Conservation (phyloP, 176 grass and related monocot species). For the Rhipidocladum racemiflorum region DNA sequence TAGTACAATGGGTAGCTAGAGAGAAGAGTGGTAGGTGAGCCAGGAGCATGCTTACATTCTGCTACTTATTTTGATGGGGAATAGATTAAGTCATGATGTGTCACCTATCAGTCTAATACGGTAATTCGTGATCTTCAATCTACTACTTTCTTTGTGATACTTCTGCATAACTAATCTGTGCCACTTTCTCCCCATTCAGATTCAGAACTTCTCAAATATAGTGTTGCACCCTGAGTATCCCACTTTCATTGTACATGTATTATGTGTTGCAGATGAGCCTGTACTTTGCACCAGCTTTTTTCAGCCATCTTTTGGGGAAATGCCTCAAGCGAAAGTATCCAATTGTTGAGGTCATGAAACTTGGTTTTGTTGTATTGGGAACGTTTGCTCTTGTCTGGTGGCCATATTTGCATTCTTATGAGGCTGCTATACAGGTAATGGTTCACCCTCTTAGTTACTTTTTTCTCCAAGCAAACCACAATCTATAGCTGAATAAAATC, state of each 20-base stretch:
- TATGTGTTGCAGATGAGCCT: conserved; percentile 79
- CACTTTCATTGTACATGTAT: conserved; percentile 3
- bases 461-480: background rate
- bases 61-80: background rate
- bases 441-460: background rate
- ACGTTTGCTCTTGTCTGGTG: conserved; percentile 87
- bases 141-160: background rate
- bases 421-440: conserved; percentile 66
- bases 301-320: conserved; percentile 85
- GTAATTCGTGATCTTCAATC: background rate
- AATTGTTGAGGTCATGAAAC: conserved; percentile 66
- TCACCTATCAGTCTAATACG: background rate
- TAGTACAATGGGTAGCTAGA: background rate
- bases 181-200: background rate
- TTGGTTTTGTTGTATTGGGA: conserved; percentile 67
- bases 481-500: background rate
- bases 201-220: background rate
- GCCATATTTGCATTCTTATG: conserved; percentile 81
- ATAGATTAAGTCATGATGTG: background rate
- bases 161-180: conserved; percentile 4
- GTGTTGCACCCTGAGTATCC: background rate
- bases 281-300: conserved; percentile 94
- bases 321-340: conserved; percentile 66
- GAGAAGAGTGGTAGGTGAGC: background rate
- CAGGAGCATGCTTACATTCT: background rate